Evolutionary conservation across 2,329 filamentous ascomycete genomes (phyloP).

Genomic region (Coniochaeta prunicola): DNA sequence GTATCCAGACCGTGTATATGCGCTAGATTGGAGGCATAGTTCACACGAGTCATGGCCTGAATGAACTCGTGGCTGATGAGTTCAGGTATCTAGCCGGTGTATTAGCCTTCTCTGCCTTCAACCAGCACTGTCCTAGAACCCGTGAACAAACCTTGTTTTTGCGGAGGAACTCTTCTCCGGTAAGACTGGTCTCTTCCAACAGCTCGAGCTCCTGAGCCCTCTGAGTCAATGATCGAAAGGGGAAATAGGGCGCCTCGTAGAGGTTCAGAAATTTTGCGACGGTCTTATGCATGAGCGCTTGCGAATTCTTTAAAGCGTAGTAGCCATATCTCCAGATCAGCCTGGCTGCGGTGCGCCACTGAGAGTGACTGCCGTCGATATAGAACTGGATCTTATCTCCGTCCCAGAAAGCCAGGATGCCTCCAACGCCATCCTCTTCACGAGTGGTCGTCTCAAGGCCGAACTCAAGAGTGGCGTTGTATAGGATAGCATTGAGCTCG

Average conservation of each 20-base stretch:
- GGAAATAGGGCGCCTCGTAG: constrained; percentile 77
- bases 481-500: constrained; percentile 72
- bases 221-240: constrained; percentile 69
- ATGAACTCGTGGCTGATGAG: constrained; percentile 74
- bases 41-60: constrained; percentile 85
- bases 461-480: constrained; percentile 64
- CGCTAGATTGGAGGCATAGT: constrained; percentile 86
- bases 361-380: constrained; percentile 48
- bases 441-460: constrained; percentile 48
- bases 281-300: constrained; percentile 63
- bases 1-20: constrained; percentile 83
- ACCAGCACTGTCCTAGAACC: neutral
- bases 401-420: constrained; percentile 75
- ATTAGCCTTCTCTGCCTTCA: neutral
- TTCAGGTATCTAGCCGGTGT: constrained; percentile 42
- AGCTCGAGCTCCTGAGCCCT: constrained; percentile 62
- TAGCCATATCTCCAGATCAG: constrained; percentile 77
- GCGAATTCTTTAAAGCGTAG: constrained; percentile 64
- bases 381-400: constrained; percentile 66
- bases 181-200: constrained; percentile 55
- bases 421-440: constrained; percentile 24
- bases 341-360: constrained; percentile 76
- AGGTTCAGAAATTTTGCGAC: constrained; percentile 69
- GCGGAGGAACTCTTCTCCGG: constrained; percentile 66
- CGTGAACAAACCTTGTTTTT: constrained; percentile 45